These are phyloP conservation scores for Samsoniella hepiali DNA, from an alignment of 2,329 filamentous ascomycete genomes.

Conservation along the genomic window DNA sequence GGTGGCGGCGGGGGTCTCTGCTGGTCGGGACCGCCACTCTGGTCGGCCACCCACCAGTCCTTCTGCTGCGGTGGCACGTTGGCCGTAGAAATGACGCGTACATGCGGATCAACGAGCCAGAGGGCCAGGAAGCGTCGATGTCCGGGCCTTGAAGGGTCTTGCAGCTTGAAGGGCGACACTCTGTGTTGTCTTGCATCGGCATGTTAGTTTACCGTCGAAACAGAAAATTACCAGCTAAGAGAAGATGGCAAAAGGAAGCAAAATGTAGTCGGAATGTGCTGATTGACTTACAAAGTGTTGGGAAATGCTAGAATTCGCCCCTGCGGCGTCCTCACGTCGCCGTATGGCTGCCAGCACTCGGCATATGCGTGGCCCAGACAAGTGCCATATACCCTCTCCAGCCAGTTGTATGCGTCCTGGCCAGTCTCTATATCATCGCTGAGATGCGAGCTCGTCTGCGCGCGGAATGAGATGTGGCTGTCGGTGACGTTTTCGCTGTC, in stretches of 20 bases:
- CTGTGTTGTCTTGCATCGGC: constrained; percentile 36
- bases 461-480: constrained; percentile 23
- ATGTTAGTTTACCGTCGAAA: too few relatives aligned
- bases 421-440: too few relatives aligned
- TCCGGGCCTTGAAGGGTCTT: constrained; percentile 45
- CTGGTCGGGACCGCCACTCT: not conserved
- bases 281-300: constrained; percentile 23
- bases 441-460: too few relatives aligned
- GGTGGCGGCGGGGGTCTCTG: not conserved
- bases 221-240: too few relatives aligned
- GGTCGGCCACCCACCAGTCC: constrained; percentile 27
- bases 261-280: too few relatives aligned
- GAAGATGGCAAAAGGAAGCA: too few relatives aligned
- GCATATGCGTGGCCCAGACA: too few relatives aligned
- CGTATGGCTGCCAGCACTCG: not conserved
- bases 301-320: constrained; percentile 28
- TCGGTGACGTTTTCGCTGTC: constrained; percentile 34
- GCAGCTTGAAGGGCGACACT: constrained; percentile 44
- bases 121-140: constrained; percentile 51
- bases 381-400: too few relatives aligned
- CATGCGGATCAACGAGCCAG: constrained; percentile 50
- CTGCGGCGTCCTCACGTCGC: constrained; percentile 24
- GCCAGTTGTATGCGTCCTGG: too few relatives aligned
- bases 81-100: constrained; percentile 27
- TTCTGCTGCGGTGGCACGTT: constrained; percentile 35